phyloP scores from a whole-genome alignment of 371 early-diverging fungal species.

The Sporodiniella umbellata region DNA sequence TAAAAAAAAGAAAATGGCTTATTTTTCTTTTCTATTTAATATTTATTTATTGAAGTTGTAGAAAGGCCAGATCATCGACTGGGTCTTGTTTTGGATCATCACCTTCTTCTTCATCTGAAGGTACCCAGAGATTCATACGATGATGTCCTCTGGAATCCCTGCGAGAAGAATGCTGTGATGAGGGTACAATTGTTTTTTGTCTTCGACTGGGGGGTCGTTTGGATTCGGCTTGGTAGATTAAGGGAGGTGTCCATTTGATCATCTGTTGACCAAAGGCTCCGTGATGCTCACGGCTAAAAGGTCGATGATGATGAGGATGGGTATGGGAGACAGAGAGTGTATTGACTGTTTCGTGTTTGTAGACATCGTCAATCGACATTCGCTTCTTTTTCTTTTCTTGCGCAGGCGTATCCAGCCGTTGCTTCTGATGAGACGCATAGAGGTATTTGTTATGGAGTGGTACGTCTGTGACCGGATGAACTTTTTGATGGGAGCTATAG shows the following conservation, averaged over 20 bases:
- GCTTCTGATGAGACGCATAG: slow-evolving; percentile 12
- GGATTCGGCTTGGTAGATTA: neutral
- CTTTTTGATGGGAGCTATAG: slow-evolving; percentile 26
- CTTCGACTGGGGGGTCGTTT: slow-evolving; percentile 15
- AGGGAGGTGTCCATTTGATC: slow-evolving; percentile 20
- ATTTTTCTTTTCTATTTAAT: neutral
- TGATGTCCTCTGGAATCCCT: neutral
- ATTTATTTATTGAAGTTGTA: slow-evolving; percentile 4
- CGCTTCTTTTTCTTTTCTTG: slow-evolving; percentile 7
- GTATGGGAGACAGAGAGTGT: neutral
- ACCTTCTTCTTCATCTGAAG: slow-evolving; percentile 6
- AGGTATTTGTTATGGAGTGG: slow-evolving; percentile 13
- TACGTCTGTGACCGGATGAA: slow-evolving; percentile 19
- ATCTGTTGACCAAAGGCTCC: slow-evolving; percentile 11
- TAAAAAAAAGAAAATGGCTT: neutral
- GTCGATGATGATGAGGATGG: slow-evolving; percentile 14
- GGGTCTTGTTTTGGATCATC: neutral
- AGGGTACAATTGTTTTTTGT: slow-evolving; percentile 6
- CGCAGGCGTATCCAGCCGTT: slow-evolving; percentile 12
- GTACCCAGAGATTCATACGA: slow-evolving; percentile 19
- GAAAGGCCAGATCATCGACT: slow-evolving; percentile 5
- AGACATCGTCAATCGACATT: neutral
- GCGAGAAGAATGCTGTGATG: neutral
- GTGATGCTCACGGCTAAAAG: too few species aligned
- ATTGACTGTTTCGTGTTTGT: neutral